Conservation (phyloP, 306 rosid genomes). For the Cucumis sativus region Cucumber_9930_V3 NC_026657.2:33463501-33464000, state of each 20-base stretch:
- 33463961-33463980: conserved; percentile 58
- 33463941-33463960: too few species aligned
- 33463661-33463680: neutral
- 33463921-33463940: too few species aligned
- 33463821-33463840: conserved; percentile 52
- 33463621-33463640: conserved; percentile 38
- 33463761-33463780: conserved; percentile 96
- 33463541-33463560: conserved; percentile 43
- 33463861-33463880: too few species aligned
- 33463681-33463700: too few species aligned
- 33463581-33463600: conserved; percentile 72
- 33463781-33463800: conserved; percentile 71
- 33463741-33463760: conserved; percentile 7
- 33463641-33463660: conserved; percentile 66
- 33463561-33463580: conserved; percentile 54
- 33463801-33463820: conserved; percentile 84
- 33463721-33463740: too few species aligned
- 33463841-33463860: too few species aligned
- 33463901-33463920: too few species aligned
- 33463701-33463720: too few species aligned
- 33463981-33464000: conserved; percentile 69
- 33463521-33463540: conserved; percentile 56
- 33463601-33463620: conserved; percentile 79
- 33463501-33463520: conserved; percentile 63
- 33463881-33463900: too few species aligned